Evolutionary conservation across 208 protist genomes (phyloP), one percentile per base, ranked within the genome.

Genomic region (Wallacemonas sp.): DNA sequence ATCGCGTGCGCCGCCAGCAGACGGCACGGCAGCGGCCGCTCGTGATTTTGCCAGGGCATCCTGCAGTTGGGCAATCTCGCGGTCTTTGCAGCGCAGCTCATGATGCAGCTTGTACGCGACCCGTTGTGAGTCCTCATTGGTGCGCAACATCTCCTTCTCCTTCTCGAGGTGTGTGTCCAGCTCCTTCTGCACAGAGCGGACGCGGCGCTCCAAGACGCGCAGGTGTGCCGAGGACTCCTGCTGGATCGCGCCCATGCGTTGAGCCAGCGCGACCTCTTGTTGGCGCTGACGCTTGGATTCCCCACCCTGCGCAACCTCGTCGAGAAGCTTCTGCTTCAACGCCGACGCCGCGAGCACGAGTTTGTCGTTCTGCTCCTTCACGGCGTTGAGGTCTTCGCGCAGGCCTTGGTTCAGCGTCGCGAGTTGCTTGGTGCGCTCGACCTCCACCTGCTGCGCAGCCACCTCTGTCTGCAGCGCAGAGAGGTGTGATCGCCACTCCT

Each of bases 321-420:
- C 87, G 56, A 94, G 74, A 11, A 94, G 74, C 43, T 78, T 75
- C 49, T 92, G 77, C 76, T 90, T 90, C 19, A 96, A 76, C 41
- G 92, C 68, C 5, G 87, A 80, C 8, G 84, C 78, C 36, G 90
- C 90, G 34, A 85, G 34, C 44, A 93, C 66, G n/a, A 96, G 72
- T 43, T 89, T 83, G 39, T 94, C 81, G 55, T 93, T 92, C 71
- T 96, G 90, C 63, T 89, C 83, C 56, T 79, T 84, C 52, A 96
- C 55, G 11, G 72, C 74, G 30, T 75, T 78, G 14, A 94, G 60
- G 68, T 91, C 83, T 0, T 61, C 52, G 16, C 78, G 78, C 27
- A 96, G 72, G 5, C 55, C 70, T 55, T 88, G 78, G 68, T 93
- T 96, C 60, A 89, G 78, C 17, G 64, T 39, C 16, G 82, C 80